Percentiles rank a stretch among this genome's conserved stretches.
phyloP scores from a whole-genome alignment of 78 protist genomes.

The Emiliania huxleyi region DNA sequence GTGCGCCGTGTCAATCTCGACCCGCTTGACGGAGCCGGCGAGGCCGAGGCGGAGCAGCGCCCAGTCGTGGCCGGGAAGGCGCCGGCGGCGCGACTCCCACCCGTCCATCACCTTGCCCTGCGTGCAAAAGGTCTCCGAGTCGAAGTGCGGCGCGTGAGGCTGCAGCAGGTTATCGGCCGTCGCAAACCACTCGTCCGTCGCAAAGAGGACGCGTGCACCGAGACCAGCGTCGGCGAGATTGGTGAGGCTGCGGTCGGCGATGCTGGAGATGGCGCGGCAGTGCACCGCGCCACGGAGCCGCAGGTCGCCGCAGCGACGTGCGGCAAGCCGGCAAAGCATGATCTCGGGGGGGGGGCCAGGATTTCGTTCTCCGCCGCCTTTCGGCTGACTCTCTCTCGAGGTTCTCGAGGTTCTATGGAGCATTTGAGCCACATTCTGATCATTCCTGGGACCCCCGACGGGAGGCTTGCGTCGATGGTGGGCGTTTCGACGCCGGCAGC shows the following conservation, averaged over 20 bases:
- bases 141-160: not conserved
- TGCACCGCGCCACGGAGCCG: too few species aligned
- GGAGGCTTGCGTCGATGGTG: too few species aligned
- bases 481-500: too few species aligned
- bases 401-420: too few species aligned
- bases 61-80: constrained; percentile 80
- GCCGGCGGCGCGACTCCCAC: constrained; percentile 83
- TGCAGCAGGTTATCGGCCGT: constrained; percentile 40
- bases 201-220: constrained; percentile 36
- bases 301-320: too few species aligned
- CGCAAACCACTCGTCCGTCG: constrained; percentile 68
- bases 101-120: constrained; percentile 77
- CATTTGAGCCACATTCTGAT: too few species aligned
- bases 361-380: too few species aligned
- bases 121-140: not conserved
- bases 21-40: constrained; percentile 62
- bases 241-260: not conserved
- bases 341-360: too few species aligned
- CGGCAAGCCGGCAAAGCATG: too few species aligned
- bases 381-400: too few species aligned
- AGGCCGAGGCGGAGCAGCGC: constrained; percentile 69
- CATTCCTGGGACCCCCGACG: too few species aligned
- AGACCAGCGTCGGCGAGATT: not conserved
- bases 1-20: constrained; percentile 72
- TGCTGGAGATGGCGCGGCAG: too few species aligned